Percentiles rank a stretch among this genome's conserved stretches.
Evolutionary conservation across 1,139 yeast species (phyloP).

Genomic region (Kodamaea sp.): DNA sequence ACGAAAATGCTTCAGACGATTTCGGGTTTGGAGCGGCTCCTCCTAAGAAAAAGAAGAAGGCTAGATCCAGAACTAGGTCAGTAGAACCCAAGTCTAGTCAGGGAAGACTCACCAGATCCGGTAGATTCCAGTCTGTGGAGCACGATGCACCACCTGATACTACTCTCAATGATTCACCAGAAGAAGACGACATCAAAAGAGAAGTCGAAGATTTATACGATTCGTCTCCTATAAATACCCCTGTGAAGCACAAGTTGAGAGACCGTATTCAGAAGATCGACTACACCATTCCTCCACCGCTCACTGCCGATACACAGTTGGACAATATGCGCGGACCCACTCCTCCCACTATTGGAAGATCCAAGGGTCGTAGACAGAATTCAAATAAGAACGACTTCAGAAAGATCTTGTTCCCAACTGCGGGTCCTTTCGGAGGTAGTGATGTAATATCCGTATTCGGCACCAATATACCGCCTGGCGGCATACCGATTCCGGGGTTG

Average conservation of each 20-base stretch:
- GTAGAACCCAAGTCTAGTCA: constrained; percentile 21
- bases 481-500: constrained; percentile 44
- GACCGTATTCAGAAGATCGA: constrained; percentile 74
- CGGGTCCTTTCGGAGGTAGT: constrained; percentile 97
- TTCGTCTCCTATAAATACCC: constrained; percentile 52
- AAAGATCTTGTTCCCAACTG: constrained; percentile 81
- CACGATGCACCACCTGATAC: constrained; percentile 26
- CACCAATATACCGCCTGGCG: constrained; percentile 57
- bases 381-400: constrained; percentile 48
- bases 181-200: constrained; percentile 43
- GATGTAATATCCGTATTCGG: constrained; percentile 80
- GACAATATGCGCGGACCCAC: constrained; percentile 18
- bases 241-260: constrained; percentile 64
- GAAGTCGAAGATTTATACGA: constrained; percentile 55
- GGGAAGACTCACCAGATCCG: constrained; percentile 19
- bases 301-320: constrained; percentile 48
- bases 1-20: constrained; percentile 28
- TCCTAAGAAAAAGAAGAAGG: constrained; percentile 19
- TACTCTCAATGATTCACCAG: constrained; percentile 5
- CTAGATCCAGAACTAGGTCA: constrained; percentile 29
- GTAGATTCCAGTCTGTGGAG: constrained; percentile 13
- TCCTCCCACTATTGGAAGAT: constrained; percentile 24
- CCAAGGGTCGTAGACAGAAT: constrained; percentile 28
- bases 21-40: constrained; percentile 25
- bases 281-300: constrained; percentile 86